These are phyloP conservation scores for Lolium multiflorum DNA, from an alignment of 176 grass and related monocot genomes.

Conservation along the genomic window DNA sequence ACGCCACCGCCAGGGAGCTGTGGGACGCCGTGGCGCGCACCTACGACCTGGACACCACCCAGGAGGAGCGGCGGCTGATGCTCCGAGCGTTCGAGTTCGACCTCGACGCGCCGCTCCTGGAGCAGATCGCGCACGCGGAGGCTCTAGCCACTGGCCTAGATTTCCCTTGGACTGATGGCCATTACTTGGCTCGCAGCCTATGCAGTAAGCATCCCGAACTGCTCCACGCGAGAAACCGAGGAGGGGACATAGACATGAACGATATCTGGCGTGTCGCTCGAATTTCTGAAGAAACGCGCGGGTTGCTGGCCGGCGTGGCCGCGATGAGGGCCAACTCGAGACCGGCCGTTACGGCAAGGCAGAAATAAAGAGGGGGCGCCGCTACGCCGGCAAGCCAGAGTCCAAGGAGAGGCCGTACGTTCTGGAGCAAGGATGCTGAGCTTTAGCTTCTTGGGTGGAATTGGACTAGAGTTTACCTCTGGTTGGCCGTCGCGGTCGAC, in stretches of 20 bases:
- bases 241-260: too few species aligned
- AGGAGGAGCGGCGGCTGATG: too few species aligned
- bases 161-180: not conserved
- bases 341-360: too few species aligned
- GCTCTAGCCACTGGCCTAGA: not conserved
- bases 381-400: not conserved
- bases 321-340: too few species aligned
- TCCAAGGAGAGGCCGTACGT: not conserved
- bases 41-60: not conserved
- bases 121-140: constrained; percentile 26
- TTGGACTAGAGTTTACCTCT: not conserved
- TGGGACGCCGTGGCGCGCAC: not conserved
- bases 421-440: not conserved
- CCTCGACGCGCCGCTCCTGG: not conserved
- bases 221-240: too few species aligned
- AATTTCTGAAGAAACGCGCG: too few species aligned
- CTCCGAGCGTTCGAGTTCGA: not conserved
- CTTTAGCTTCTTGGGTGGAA: too few species aligned
- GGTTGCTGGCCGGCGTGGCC: too few species aligned
- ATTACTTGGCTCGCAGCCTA: not conserved
- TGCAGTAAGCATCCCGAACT: not conserved
- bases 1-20: not conserved
- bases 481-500: not conserved
- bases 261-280: too few species aligned
- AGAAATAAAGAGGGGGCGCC: not conserved